Conservation (phyloP, 2,329 filamentous ascomycete species). For the Trichophyton schoenleinii region DNA sequence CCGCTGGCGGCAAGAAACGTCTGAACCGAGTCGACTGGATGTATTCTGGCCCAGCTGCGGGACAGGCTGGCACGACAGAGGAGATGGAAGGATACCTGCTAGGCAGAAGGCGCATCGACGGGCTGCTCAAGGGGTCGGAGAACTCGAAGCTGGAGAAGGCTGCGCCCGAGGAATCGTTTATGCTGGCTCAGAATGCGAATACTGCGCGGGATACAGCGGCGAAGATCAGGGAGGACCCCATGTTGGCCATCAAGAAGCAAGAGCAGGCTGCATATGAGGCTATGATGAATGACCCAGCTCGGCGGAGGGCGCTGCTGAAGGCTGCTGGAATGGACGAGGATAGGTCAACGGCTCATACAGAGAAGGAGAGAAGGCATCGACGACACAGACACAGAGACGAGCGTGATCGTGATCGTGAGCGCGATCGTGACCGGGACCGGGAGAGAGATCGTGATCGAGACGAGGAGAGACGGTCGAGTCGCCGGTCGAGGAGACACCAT, state of each 20-base stretch:
- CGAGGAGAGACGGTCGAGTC: slow-evolving; percentile 10
- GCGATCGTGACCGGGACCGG: slow-evolving; percentile 12
- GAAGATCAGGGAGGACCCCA: slow-evolving; percentile 82
- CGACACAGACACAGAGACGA: slow-evolving; percentile 21
- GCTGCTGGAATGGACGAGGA: slow-evolving; percentile 29
- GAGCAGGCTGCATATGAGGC: slow-evolving; percentile 67
- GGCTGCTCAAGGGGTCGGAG: slow-evolving; percentile 68
- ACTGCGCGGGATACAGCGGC: slow-evolving; percentile 64
- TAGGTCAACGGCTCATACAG: slow-evolving; percentile 23
- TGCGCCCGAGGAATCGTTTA: slow-evolving; percentile 49
- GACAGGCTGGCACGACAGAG: slow-evolving; percentile 62
- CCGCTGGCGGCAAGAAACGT: slow-evolving; percentile 68
- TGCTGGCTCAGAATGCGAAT: slow-evolving; percentile 50
- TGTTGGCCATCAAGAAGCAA: slow-evolving; percentile 85
- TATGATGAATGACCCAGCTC: slow-evolving; percentile 35
- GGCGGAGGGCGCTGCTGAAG: slow-evolving; percentile 51
- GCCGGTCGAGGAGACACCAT: slow-evolving; percentile 12
- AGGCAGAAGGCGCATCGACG: slow-evolving; percentile 84
- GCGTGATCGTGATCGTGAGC: slow-evolving; percentile 14
- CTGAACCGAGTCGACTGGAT: slow-evolving; percentile 91
- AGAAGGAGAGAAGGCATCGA: slow-evolving; percentile 38
- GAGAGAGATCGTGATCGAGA: slow-evolving; percentile 12
- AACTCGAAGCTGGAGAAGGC: slow-evolving; percentile 70
- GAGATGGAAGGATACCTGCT: slow-evolving; percentile 90
- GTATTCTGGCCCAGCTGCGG: slow-evolving; percentile 77